phyloP scores from a whole-genome alignment of 2,329 filamentous ascomycete genomes.

The Talaromyces rugulosus region DNA sequence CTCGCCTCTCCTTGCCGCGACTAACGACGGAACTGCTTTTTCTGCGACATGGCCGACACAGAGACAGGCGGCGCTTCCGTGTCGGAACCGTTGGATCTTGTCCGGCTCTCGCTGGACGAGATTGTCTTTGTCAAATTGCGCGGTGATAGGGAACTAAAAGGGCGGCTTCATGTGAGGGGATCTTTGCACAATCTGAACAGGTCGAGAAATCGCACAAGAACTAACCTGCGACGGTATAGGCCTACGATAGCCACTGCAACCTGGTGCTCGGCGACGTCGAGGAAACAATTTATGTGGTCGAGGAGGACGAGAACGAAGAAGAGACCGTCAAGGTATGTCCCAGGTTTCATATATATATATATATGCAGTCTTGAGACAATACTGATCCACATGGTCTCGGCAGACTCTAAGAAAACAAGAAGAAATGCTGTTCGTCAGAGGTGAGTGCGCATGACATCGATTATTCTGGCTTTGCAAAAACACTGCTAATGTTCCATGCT shows the following conservation, averaged over 20 bases:
- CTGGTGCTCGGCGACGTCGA: constrained; percentile 93
- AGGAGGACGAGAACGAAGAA: constrained; percentile 76
- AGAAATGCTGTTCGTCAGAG: constrained; percentile 97
- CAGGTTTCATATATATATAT: neutral
- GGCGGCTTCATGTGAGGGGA: constrained; percentile 77
- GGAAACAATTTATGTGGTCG: constrained; percentile 91
- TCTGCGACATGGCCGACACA: constrained; percentile 69
- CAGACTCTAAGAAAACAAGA: constrained; percentile 94
- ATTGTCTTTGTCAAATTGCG: constrained; percentile 95
- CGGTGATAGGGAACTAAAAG: constrained; percentile 92
- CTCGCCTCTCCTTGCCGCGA: neutral
- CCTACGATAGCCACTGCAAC: constrained; percentile 98
- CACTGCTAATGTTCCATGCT: neutral
- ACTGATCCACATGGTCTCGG: constrained; percentile 1
- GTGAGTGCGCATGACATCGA: constrained; percentile 46
- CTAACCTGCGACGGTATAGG: constrained; percentile 50
- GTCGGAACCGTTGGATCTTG: constrained; percentile 90
- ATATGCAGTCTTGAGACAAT: neutral
- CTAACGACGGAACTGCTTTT: neutral
- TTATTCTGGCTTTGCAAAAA: neutral
- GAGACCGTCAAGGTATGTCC: constrained; percentile 65
- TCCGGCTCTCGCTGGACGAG: constrained; percentile 90
- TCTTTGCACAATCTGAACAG: neutral
- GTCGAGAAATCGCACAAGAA: neutral
- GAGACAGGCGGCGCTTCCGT: constrained; percentile 67